Base-by-base conservation (phyloP, 192 early-diverging fungal species). In the Ambispora gerdemannii region DNA sequence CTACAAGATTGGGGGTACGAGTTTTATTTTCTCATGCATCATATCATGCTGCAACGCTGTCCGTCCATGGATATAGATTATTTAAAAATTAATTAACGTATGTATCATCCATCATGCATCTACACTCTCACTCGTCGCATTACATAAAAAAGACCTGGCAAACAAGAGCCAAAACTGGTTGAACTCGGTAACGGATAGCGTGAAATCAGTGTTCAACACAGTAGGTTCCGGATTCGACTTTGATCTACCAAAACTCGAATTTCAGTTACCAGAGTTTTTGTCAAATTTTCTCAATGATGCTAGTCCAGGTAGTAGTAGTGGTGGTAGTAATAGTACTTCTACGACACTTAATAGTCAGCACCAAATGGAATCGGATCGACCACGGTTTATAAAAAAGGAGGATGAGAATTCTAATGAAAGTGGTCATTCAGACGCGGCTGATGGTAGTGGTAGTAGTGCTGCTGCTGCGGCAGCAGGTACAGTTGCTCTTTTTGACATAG, bases 1-100 rank as follows among this genome's bases (percentile, higher is more conserved):
- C 47, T 86, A 87, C 63, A 89, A 89, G 74, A 38, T 87, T 36
- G 76, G 80, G 75, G 84, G 82, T 82, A 79, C 49, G 28, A 32
- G 36, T 67, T 15, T 33, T 24, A 65, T 25, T 25, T 33, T 71
- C 50, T 25, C 35, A 25, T 58, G 10, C n/a, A 25, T 58, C 22
- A 6, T 28, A 20, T n/a, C n/a, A n/a, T n/a, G n/a, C n/a, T n/a
- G n/a, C n/a, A n/a, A n/a, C n/a, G n/a, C n/a, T n/a, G n/a, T n/a
- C n/a, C n/a, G n/a, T n/a, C n/a, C n/a, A n/a, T n/a, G n/a, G n/a
- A n/a, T n/a, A n/a, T n/a, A n/a, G n/a, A n/a, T n/a, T n/a, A n/a
- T n/a, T n/a, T n/a, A n/a, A n/a, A n/a, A n/a, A n/a, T n/a, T n/a
- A n/a, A n/a, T n/a, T n/a, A n/a, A n/a, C n/a, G 31, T 28, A n/a